Evolutionary conservation across 768 basidiomycete species (phyloP), one percentile per base, ranked within the genome.

Genomic region (Stropharia rugosoannulata): DNA sequence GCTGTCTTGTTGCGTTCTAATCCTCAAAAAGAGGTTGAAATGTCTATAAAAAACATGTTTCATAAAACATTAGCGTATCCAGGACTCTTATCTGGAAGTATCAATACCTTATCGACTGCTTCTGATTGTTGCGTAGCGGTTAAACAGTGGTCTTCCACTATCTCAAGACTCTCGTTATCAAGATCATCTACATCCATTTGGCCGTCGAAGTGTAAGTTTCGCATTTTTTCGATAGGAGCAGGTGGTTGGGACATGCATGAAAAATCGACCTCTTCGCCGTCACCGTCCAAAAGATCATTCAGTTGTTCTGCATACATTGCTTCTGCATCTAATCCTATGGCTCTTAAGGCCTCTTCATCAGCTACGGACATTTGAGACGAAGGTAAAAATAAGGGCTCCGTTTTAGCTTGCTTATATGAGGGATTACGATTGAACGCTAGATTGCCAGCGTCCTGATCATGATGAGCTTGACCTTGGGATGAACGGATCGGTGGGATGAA

Each of bases 321-420:
- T 62, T 89, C 87, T 19, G 86, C 74, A 2, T 85, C 87, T 27
- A 92, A 70, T 4, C 89, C 89, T 1, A 85, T 83, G 25, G 75
- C 77, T 37, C 76, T 76, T 43, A 90, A 74, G 5, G 76, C 74
- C 49, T 77, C 80, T 60, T 77, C 73, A 37, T 83, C 80, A 29
- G 75, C 77, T 27, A 73, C 75, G 3, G 88, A 86, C 37, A 87
- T 75, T 64, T 86, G 86, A n/a, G 85, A 80, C 6, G 77, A 75
- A 22, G 83, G 73, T 54, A 75, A 62, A 66, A 85, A 73, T 64
- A 83, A 66, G 53, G 82, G 74, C 51, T 75, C 74, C 40, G 59
- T 57, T 42, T 39, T 46, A 27, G 64, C 61, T 42, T 63, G 59
- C 4, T 66, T 72, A 6, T 71, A 63, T n/a, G 51, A 40, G 43